Evolutionary conservation across 164 flowering plant genomes (phyloP).

Genomic region (Umbellularia californica): DNA sequence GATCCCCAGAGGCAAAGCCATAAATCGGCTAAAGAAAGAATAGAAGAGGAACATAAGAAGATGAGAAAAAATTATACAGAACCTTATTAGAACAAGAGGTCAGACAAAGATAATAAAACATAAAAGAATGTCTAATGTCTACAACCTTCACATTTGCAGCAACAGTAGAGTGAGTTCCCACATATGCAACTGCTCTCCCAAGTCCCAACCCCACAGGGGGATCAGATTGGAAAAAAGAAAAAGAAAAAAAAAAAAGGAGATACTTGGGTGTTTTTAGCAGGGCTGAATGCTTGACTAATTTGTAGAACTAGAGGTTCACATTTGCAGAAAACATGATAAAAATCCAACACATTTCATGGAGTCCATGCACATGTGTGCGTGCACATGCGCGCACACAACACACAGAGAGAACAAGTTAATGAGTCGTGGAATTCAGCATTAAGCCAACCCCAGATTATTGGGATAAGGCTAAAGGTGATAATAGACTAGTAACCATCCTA

Average conservation of each 20-base stretch:
- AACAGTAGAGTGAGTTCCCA: neutral
- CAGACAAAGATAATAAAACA: neutral
- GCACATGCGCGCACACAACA: too few species aligned
- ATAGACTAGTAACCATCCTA: neutral
- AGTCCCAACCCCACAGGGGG: neutral
- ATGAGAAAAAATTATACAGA: neutral
- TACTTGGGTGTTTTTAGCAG: neutral
- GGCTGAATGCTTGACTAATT: too few species aligned
- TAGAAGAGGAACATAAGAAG: conserved; percentile 12
- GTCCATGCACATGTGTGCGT: too few species aligned
- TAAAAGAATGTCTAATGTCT: neutral
- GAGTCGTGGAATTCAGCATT: too few species aligned
- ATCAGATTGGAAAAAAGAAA: too few species aligned
- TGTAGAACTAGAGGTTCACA: too few species aligned
- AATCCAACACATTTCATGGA: too few species aligned
- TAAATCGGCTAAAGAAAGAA: conserved; percentile 65
- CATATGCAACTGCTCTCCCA: neutral
- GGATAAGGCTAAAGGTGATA: too few species aligned
- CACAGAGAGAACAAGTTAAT: too few species aligned
- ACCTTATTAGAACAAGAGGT: neutral
- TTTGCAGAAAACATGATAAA: too few species aligned
- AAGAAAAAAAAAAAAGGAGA: too few species aligned
- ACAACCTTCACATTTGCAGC: neutral
- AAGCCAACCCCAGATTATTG: too few species aligned
- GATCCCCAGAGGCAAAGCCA: conserved; percentile 81